A percentile compares a stretch with the other conserved stretches of the same genome.
Conservation (phyloP, 805 yeast species). For the Jamesozyma piceae region DNA sequence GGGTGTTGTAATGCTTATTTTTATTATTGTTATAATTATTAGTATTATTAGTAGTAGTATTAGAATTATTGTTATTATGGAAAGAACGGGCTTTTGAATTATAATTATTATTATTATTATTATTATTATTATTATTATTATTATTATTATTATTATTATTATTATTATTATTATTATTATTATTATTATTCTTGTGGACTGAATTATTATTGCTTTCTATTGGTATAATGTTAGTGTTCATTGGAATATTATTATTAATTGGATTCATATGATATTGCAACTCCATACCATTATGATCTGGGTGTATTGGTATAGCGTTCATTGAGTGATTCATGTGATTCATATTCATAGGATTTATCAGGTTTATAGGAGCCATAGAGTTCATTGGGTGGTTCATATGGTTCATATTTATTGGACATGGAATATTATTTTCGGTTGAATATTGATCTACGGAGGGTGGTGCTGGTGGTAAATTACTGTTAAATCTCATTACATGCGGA, state of each 20-base stretch:
- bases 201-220: too few relatives aligned
- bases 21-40: constrained; percentile 3
- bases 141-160: constrained; percentile 3
- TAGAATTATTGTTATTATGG: constrained; percentile 3
- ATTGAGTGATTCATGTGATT: neutral
- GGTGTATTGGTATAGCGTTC: neutral
- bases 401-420: neutral
- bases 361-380: neutral
- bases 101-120: neutral
- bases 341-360: neutral
- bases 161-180: neutral
- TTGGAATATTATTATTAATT: neutral
- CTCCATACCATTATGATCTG: too few relatives aligned
- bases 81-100: constrained; percentile 5
- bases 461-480: constrained; percentile 25
- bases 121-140: constrained; percentile 8
- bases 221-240: neutral
- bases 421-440: neutral
- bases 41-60: constrained; percentile 1
- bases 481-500: constrained; percentile 31
- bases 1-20: constrained; percentile 4
- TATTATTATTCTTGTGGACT: neutral
- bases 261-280: neutral
- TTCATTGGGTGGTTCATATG: neutral
- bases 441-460: neutral